These are phyloP conservation scores for Antarctomyces pellizariae DNA, from an alignment of 495 filamentous ascomycete species.

Conservation along the genomic window DNA sequence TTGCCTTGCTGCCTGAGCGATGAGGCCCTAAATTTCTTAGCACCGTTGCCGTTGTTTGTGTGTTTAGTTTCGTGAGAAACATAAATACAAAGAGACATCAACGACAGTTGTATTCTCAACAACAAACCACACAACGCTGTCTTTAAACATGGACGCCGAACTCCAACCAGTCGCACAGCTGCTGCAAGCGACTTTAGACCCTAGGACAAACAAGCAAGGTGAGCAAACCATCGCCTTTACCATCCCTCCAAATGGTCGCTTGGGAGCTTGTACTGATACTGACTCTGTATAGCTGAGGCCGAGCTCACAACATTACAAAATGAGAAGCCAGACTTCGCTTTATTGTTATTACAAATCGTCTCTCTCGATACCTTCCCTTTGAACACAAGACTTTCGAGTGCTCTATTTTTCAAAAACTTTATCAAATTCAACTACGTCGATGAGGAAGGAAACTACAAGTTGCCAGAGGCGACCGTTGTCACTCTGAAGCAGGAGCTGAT, in stretches of 20 bases:
- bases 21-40: no score
- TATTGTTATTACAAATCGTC: conserved; percentile 70
- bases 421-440: conserved; percentile 83
- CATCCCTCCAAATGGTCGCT: neutral
- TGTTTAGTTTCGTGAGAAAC: no score
- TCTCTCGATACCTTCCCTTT: conserved; percentile 39
- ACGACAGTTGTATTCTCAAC: no score
- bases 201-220: conserved; percentile 73
- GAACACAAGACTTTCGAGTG: conserved; percentile 70
- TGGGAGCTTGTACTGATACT: conserved; percentile 7
- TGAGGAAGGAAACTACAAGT: conserved; percentile 77
- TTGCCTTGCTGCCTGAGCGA: no score
- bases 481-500: conserved; percentile 89
- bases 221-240: conserved; percentile 1
- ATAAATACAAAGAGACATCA: no score
- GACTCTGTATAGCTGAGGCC: conserved; percentile 41
- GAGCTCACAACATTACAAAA: conserved; percentile 53
- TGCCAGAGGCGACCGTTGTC: conserved; percentile 52
- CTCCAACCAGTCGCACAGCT: conserved; percentile 51
- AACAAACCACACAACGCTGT: no score
- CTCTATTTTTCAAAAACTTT: conserved; percentile 95
- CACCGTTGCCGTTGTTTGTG: no score
- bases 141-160: conserved; percentile 60
- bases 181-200: conserved; percentile 70
- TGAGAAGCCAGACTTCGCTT: conserved; percentile 62